phyloP scores from a whole-genome alignment of 148 eudicot genomes.

The Spergularia marina region DNA sequence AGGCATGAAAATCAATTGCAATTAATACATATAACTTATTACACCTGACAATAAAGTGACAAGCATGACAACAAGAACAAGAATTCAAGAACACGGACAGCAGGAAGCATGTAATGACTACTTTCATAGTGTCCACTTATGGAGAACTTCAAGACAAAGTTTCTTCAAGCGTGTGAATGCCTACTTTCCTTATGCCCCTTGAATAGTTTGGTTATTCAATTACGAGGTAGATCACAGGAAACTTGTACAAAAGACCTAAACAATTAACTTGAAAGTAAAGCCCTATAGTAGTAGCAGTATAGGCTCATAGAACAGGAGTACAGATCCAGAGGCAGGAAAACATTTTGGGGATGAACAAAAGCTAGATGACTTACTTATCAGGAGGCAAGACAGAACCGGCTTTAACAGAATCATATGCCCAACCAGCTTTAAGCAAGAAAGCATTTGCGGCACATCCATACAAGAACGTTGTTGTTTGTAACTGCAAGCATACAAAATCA shows the following conservation, averaged over 20 bases:
- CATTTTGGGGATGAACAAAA: neutral
- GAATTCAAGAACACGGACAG: neutral
- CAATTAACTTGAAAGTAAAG: neutral
- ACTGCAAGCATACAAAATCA: slow-evolving; percentile 44
- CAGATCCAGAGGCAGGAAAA: slow-evolving; percentile 14
- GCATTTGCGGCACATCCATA: slow-evolving; percentile 89
- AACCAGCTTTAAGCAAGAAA: slow-evolving; percentile 56
- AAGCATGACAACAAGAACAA: neutral
- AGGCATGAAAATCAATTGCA: slow-evolving; percentile 4
- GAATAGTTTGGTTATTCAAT: neutral
- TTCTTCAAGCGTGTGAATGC: no score
- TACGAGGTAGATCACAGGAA: neutral
- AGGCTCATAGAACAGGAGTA: neutral
- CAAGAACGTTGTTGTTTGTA: slow-evolving; percentile 72
- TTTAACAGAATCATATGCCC: slow-evolving; percentile 76
- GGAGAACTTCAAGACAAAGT: neutral
- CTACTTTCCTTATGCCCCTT: neutral
- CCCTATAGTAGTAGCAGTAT: neutral
- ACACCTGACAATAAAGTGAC: neutral
- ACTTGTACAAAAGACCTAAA: neutral
- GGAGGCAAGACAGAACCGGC: slow-evolving; percentile 68
- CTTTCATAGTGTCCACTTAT: neutral
- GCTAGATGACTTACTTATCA: slow-evolving; percentile 41
- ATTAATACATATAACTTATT: neutral
- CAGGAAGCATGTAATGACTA: neutral